Evolutionary conservation across 805 yeast species (phyloP), one percentile per base, ranked within the genome.

Genomic region (Suhomyces tanzawaensis): DNA sequence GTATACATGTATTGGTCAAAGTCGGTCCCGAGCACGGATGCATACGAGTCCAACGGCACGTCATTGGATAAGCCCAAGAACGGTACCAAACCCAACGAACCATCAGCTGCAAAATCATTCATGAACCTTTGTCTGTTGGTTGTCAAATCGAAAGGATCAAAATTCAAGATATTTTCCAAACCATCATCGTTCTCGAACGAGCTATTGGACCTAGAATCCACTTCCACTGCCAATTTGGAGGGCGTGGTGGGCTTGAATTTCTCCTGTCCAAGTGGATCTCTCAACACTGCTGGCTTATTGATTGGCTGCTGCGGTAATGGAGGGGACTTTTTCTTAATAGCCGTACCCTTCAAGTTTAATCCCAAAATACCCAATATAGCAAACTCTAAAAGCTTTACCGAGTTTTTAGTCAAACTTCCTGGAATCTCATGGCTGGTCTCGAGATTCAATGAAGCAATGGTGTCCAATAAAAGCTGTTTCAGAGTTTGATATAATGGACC

Each of bases 401-500:
- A 76, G 43, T 74, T 76, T 46, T 67, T 66, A 7, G 85, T 76
- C 18, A 84, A 55, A 27, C 80, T 71, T 0, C 89, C 88, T 1
- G 87, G 79, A 18, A 79, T 58, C 14, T 75, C 79, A 32, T 71
- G 60, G 15, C 60, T 62, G 32, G 78, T 72, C 48, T 80, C 85
- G 11, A 56, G 49, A 46, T 68, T 76, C 40, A 83, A 60, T 34
- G 73, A 76, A 16, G 66, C 60, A 2, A 82, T 58, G 2, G 79
- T 69, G 21, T 66, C 73, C 15, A 67, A 58, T 32, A 88, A 60
- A 33, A 85, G 62, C 23, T 61, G 69, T 47, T 79, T 82, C 53
- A 82, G 78, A 36, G 81, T 88, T 52, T 79, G 85, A 53, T 82
- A 80, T 38, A 88, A 60, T 1, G 91, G 81, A 0, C 96, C 95